These are phyloP conservation scores for Microcyclosporella mali DNA, from an alignment of 2,329 filamentous ascomycete species.

Conservation along the genomic window DNA sequence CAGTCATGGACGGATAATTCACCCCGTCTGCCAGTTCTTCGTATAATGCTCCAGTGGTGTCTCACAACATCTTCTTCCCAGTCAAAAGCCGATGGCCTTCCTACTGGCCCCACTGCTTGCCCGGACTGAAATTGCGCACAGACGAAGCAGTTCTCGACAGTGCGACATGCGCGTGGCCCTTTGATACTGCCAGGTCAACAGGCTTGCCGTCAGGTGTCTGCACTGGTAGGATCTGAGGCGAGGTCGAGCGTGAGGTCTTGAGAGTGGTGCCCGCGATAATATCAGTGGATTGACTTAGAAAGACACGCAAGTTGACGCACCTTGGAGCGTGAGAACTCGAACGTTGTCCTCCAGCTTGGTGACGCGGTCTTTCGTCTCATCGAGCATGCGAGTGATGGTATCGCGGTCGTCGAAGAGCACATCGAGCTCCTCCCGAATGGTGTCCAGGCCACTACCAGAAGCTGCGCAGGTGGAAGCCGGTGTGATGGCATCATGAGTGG, in stretches of 20 bases:
- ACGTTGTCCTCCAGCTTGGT: slow-evolving; percentile 19
- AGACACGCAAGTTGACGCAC: no score
- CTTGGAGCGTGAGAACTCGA: slow-evolving; percentile 18
- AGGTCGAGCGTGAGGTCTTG: background rate
- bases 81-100: slow-evolving; percentile 7
- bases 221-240: slow-evolving; percentile 17
- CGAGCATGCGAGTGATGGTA: slow-evolving; percentile 13
- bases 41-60: background rate
- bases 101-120: slow-evolving; percentile 13
- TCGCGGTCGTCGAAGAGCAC: slow-evolving; percentile 21
- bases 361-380: slow-evolving; percentile 12
- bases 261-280: background rate
- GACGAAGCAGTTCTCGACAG: slow-evolving; percentile 1
- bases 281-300: no score
- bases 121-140: slow-evolving; percentile 13
- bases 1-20: no score
- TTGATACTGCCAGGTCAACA: slow-evolving; percentile 20
- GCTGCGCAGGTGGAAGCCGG: background rate
- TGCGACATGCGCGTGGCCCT: slow-evolving; percentile 13
- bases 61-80: background rate
- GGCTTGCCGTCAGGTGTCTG: slow-evolving; percentile 14
- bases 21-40: no score
- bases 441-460: background rate
- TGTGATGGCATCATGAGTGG: slow-evolving; percentile 1
- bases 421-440: slow-evolving; percentile 16